phyloP scores from a whole-genome alignment of 1,284 basidiomycete species.

The Clitocybe nebularis region DNA sequence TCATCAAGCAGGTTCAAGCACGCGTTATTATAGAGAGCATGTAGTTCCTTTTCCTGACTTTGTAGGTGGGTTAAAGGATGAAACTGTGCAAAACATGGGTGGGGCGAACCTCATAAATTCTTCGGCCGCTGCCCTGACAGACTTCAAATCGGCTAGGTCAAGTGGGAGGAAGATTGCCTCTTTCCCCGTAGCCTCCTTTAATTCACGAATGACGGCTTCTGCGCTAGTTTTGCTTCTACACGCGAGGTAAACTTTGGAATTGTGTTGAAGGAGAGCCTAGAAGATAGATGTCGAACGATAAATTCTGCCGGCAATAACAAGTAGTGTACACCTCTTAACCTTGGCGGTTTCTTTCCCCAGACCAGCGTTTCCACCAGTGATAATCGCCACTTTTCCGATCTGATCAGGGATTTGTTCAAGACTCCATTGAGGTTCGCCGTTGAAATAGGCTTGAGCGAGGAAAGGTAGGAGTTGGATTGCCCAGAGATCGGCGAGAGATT shows the following conservation, averaged over 20 bases:
- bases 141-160: slow-evolving; percentile 56
- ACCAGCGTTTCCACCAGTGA: slow-evolving; percentile 25
- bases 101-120: slow-evolving; percentile 41
- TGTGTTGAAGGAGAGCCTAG: slow-evolving; percentile 48
- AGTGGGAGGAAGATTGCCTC: slow-evolving; percentile 50
- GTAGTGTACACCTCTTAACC: slow-evolving; percentile 13
- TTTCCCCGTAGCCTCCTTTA: slow-evolving; percentile 40
- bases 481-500: background rate
- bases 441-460: background rate
- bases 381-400: slow-evolving; percentile 20
- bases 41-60: slow-evolving; percentile 44
- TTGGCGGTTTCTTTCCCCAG: slow-evolving; percentile 14
- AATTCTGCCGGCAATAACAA: slow-evolving; percentile 4
- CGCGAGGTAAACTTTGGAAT: slow-evolving; percentile 66
- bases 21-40: slow-evolving; percentile 54
- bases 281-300: background rate
- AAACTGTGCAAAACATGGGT: no score
- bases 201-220: slow-evolving; percentile 43
- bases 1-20: slow-evolving; percentile 15
- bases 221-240: slow-evolving; percentile 46
- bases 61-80: no score
- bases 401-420: slow-evolving; percentile 18
- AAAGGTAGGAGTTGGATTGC: background rate
- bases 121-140: slow-evolving; percentile 46
- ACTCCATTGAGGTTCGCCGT: background rate